These are phyloP conservation scores for Gonapodya prolifera DNA, from an alignment of 192 early-diverging fungal genomes.

Conservation along the genomic window DNA sequence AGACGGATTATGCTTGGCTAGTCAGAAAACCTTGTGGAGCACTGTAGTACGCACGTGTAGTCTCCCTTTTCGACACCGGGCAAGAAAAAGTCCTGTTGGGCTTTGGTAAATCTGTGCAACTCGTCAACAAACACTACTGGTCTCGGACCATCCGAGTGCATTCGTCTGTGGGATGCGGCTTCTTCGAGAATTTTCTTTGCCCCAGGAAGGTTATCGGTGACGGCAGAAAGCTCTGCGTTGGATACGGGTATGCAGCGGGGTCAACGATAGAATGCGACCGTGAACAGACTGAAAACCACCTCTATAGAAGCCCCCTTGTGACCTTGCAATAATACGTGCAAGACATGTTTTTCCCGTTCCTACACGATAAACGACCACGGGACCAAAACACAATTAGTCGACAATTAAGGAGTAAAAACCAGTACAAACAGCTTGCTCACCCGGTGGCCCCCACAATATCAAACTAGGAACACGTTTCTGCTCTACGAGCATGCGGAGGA, in stretches of 20 bases:
- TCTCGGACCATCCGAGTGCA: conserved; percentile 16
- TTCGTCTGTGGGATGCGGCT: background rate
- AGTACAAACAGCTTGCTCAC: conserved; percentile 5
- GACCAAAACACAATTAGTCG: background rate
- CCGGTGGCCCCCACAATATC: conserved; percentile 63
- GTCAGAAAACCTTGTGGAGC: too few relatives aligned
- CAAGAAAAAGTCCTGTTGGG: conserved; percentile 78
- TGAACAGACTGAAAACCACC: background rate
- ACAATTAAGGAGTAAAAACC: too few relatives aligned
- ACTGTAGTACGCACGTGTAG: conserved; percentile 11
- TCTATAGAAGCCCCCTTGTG: conserved; percentile 20
- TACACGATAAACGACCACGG: background rate
- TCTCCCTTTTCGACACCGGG: conserved; percentile 52
- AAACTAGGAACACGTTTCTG: conserved; percentile 57
- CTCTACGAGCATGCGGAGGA: conserved; percentile 52
- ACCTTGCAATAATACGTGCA: conserved; percentile 39
- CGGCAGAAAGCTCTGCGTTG: conserved; percentile 25
- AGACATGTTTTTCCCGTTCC: conserved; percentile 44
- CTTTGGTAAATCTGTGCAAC: conserved; percentile 80
- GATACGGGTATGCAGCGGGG: background rate
- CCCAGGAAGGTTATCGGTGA: conserved; percentile 12
- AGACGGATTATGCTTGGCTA: too few relatives aligned
- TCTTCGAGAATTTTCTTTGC: background rate
- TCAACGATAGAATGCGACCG: background rate
- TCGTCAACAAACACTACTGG: conserved; percentile 79